A percentile compares a stretch with the other conserved stretches of the same genome.
phyloP scores from a whole-genome alignment of 1,139 yeast species.

The Kodamaea derodonti region DNA sequence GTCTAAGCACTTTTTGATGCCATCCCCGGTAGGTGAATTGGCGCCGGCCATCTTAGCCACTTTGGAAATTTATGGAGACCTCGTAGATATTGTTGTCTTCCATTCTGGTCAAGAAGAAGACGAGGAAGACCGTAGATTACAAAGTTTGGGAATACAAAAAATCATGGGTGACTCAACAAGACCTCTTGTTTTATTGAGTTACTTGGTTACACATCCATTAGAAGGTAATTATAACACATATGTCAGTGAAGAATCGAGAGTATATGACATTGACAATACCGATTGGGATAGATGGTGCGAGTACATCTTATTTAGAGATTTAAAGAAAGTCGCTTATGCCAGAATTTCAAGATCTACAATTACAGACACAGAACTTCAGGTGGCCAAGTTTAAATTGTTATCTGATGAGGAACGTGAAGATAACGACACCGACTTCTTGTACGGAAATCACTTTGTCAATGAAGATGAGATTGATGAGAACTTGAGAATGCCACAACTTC shows the following conservation, averaged over 20 bases:
- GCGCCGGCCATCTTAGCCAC: constrained; percentile 99
- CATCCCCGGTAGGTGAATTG: constrained; percentile 94
- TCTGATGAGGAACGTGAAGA: constrained; percentile 36
- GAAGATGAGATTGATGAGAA: constrained; percentile 59
- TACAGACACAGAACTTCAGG: constrained; percentile 94
- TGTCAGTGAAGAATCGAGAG: constrained; percentile 77
- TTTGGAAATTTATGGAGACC: constrained; percentile 80
- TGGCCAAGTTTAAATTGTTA: constrained; percentile 80
- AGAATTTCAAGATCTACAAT: constrained; percentile 90
- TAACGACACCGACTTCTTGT: constrained; percentile 40
- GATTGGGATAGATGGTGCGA: constrained; percentile 99
- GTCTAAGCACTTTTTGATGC: constrained; percentile 86
- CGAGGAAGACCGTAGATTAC: constrained; percentile 85
- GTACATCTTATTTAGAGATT: constrained; percentile 81
- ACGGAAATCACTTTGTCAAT: constrained; percentile 52
- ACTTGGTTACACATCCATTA: constrained; percentile 81
- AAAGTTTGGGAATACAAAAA: constrained; percentile 69
- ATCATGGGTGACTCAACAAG: constrained; percentile 76
- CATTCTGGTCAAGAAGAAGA: constrained; percentile 99
- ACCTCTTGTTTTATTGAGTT: constrained; percentile 81
- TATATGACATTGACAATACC: constrained; percentile 88
- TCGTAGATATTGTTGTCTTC: constrained; percentile 90
- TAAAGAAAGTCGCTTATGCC: constrained; percentile 89
- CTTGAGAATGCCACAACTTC: constrained; percentile 74
- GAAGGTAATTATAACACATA: constrained; percentile 90